These are phyloP conservation scores for Sordariomycetes sp. DNA, from an alignment of 2,329 filamentous ascomycete species.

Conservation along the genomic window DNA sequence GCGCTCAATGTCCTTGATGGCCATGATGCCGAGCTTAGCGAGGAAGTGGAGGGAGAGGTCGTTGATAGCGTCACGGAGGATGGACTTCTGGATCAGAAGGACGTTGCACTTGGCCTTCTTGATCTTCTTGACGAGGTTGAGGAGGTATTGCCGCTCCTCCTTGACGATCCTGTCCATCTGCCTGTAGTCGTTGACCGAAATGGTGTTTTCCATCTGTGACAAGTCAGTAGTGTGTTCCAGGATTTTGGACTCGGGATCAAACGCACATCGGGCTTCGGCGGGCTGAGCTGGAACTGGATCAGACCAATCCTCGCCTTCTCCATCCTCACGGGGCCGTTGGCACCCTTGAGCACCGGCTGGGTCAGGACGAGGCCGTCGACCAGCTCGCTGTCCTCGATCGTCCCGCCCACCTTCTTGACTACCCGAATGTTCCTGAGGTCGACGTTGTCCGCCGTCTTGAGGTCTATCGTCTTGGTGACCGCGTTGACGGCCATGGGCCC, in stretches of 20 bases:
- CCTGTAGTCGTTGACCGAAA: constrained; percentile 97
- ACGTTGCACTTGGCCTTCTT: constrained; percentile 99
- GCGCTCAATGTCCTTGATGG: constrained; percentile 94
- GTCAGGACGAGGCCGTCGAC: constrained; percentile 87
- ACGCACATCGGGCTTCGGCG: constrained; percentile 86
- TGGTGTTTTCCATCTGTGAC: constrained; percentile 91
- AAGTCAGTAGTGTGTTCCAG: neutral
- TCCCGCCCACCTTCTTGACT: constrained; percentile 94
- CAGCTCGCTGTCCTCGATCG: constrained; percentile 96
- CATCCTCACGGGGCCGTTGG: constrained; percentile 79
- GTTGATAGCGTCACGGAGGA: constrained; percentile 93
- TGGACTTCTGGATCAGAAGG: constrained; percentile 95
- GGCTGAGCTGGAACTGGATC: constrained; percentile 97
- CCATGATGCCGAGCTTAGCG: constrained; percentile 89
- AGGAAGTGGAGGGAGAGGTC: constrained; percentile 95
- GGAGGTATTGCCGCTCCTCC: constrained; percentile 92
- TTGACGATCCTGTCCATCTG: constrained; percentile 99
- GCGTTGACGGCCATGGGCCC: constrained; percentile 98
- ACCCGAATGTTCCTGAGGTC: constrained; percentile 94
- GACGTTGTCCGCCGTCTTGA: constrained; percentile 91
- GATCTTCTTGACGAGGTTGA: constrained; percentile 99
- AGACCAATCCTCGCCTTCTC: constrained; percentile 96
- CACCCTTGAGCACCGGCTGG: constrained; percentile 87
- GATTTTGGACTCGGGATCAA: neutral
- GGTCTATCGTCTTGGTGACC: constrained; percentile 88